Percentiles rank a stretch among this genome's conserved stretches.
phyloP scores from a whole-genome alignment of 2,329 filamentous ascomycete genomes.

The Colletotrichum orbiculare region DNA sequence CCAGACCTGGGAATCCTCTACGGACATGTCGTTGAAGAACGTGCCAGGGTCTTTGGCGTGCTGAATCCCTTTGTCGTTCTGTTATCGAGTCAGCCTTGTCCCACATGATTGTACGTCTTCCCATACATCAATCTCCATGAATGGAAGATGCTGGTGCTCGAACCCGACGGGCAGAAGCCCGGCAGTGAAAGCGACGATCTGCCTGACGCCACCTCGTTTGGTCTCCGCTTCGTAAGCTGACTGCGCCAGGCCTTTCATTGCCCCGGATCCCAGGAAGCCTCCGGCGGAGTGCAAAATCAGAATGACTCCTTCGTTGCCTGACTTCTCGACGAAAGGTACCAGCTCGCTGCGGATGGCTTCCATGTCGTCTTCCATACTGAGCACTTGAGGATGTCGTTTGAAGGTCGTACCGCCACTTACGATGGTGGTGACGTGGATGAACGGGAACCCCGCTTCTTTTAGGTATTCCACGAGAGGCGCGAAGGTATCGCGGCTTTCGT shows the following conservation, averaged over 20 bases:
- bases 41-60: not conserved
- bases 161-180: not conserved
- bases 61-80: slow-evolving; percentile 4
- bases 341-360: not conserved
- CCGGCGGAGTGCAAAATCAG: not conserved
- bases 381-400: not conserved
- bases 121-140: slow-evolving; percentile 2
- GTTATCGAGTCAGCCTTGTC: not conserved
- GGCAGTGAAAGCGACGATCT: not conserved
- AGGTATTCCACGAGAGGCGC: not conserved
- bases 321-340: slow-evolving; percentile 1
- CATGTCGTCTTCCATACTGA: not conserved
- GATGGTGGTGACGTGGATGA: not conserved
- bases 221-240: not conserved
- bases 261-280: not conserved
- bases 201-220: not conserved
- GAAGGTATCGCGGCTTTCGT: not conserved
- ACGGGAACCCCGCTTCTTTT: not conserved
- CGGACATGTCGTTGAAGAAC: slow-evolving; percentile 9
- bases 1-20: not conserved
- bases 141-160: not conserved
- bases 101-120: not conserved
- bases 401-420: not conserved
- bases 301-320: slow-evolving; percentile 1
- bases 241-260: not conserved